Evolutionary conservation across 139 green algal genomes (phyloP).

Genomic region (Deuterostichococcus epilithicus): DNA sequence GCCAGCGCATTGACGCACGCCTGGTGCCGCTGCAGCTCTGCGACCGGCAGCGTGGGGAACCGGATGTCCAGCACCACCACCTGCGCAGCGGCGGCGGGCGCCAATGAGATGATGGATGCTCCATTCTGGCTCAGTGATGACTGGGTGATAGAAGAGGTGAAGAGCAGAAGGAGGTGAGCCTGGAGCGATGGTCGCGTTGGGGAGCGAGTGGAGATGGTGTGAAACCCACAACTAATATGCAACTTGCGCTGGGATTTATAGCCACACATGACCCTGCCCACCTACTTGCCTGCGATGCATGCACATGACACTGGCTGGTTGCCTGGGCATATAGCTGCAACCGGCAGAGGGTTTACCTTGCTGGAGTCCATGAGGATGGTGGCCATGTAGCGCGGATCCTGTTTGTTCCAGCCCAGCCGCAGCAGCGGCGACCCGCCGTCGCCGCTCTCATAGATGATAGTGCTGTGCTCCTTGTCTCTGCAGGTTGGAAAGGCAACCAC

Average conservation of each 20-base stretch:
- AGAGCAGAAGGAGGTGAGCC: no score
- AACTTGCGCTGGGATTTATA: no score
- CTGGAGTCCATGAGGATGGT: slow-evolving; percentile 78
- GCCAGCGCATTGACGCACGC: slow-evolving; percentile 82
- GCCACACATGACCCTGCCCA: background rate
- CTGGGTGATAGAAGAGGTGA: no score
- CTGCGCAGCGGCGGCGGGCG: background rate
- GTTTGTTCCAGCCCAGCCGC: slow-evolving; percentile 94
- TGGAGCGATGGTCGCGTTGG: no score
- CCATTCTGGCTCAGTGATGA: no score
- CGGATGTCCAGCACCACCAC: slow-evolving; percentile 88
- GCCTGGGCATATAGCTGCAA: no score
- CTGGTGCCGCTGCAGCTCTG: slow-evolving; percentile 81
- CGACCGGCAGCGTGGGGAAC: slow-evolving; percentile 85
- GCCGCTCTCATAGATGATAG: slow-evolving; percentile 95
- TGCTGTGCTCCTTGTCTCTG: slow-evolving; percentile 93
- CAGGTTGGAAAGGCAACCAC: background rate
- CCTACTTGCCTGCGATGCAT: background rate
- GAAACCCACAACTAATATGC: no score
- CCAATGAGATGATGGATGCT: no score
- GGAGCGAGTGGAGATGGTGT: no score
- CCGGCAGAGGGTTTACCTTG: slow-evolving; percentile 48
- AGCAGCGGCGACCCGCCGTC: slow-evolving; percentile 81
- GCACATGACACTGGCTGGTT: no score
- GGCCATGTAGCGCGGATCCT: slow-evolving; percentile 95